Evolutionary conservation across 768 basidiomycete species (phyloP), one percentile per base, ranked within the genome.

Genomic region (Gymnopilus dilepis): DNA sequence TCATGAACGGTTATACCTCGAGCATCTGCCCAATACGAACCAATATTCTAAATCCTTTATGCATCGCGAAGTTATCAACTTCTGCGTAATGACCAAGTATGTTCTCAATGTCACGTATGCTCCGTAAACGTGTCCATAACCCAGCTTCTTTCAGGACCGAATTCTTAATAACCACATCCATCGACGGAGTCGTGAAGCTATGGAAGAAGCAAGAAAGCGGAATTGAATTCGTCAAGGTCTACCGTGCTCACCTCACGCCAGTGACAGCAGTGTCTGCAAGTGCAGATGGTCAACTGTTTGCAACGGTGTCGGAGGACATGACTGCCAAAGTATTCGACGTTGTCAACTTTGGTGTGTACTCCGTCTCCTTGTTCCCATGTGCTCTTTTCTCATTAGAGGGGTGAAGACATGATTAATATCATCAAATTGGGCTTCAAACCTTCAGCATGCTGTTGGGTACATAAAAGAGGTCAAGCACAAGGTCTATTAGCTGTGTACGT

Each of bases 161-260:
- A 59, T 99, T 98, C 70, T 71, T 99, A 42, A 83, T 99, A 51
- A 99, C 97, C 6, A 95, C 97, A 1, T 98, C 97, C 2, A 76
- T 95, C 9, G 97, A 99, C 71, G 97, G 97, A 2, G 91, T 95
- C 74, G 75, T 99, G 64, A 99, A 99, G 74, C 76, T 99, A n/a
- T 99, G 97, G 97, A 99, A 97, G 81, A 99, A 99, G 76, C 95
- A 97, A 77, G 92, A 95, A 21, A 73, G 81, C 6, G 97, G 96
- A 4, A 95, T 99, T 69, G 97, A 99, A 77, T 99, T 98, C 68
- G 97, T 99, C 61, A 99, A 99, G 77, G 94, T 96, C 66, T 99
- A 97, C 74, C 89, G 97, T 47, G 95, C 97, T 1, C 96, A 97
- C 68, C 80, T 96, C 21, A 82, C 84, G 24, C 86, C 93, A 8